Evolutionary conservation across 83 land plant species (phyloP).

Genomic region (Picea abies): DNA sequence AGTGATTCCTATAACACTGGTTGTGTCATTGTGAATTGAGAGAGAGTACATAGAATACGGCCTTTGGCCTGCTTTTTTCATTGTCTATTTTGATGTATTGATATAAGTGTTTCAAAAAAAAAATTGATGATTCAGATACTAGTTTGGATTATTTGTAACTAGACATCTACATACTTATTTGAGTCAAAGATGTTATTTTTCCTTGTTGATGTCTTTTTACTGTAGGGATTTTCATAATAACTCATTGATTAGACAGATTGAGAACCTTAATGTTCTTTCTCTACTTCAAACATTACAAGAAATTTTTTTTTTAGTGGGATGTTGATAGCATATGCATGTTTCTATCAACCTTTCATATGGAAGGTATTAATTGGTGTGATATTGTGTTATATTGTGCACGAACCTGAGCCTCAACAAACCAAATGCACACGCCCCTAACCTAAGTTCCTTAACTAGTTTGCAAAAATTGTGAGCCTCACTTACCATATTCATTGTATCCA

Average conservation of each 20-base stretch:
- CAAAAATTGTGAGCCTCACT: constrained; percentile 44
- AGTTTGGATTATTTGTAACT: not conserved
- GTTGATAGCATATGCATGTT: not conserved
- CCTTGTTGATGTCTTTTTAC: not conserved
- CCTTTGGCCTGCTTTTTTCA: too few relatives aligned
- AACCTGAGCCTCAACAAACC: constrained; percentile 65
- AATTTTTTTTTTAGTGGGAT: not conserved
- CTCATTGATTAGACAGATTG: constrained; percentile 51
- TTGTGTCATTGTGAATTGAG: too few relatives aligned
- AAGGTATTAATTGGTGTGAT: not conserved
- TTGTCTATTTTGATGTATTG: too few relatives aligned
- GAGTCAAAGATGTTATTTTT: not conserved
- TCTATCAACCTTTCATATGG: not conserved
- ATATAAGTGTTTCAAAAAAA: too few relatives aligned
- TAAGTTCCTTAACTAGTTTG: constrained; percentile 37
- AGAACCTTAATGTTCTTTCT: constrained; percentile 44
- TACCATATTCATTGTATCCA: not conserved
- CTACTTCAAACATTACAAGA: constrained; percentile 51
- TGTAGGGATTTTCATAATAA: constrained; percentile 61
- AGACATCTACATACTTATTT: not conserved
- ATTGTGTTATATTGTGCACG: constrained; percentile 29
- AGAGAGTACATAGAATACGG: too few relatives aligned
- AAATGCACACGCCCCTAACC: constrained; percentile 47
- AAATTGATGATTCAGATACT: too few relatives aligned
- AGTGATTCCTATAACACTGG: too few relatives aligned